Base-by-base conservation (phyloP, 495 filamentous ascomycete species). In the Aspergillus sclerotiicarbonarius region DNA sequence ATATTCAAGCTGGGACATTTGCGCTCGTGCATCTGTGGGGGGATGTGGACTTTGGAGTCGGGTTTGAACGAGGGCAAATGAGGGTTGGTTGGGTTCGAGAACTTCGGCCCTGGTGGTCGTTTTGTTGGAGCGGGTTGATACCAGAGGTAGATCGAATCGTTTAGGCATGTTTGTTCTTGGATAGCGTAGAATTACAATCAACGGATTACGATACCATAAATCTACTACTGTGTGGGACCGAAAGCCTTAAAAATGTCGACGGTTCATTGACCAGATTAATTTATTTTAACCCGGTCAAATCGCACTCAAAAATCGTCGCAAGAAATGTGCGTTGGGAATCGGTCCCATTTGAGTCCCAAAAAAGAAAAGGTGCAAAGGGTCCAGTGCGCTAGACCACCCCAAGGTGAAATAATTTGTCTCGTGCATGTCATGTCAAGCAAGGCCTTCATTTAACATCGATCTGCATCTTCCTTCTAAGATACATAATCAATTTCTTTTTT, bases 381-480 rank as follows among this genome's bases (percentile, higher is more conserved):
- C 25, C 5, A 5, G 25, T 25, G 2, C 33, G 8, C 33, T 37
- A 37, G 13, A 37, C 33, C 6, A 49, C 0, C 18, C 18, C 30
- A 12, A 50, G 45, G 8, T 20, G 51, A 35, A 31, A 44, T 25
- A 63, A 57, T 43, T 53, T 62, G 52, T 45, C 67, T 64, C 44
- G 51, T 51, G 66, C 63, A 68, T 71, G 68, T 75, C 72, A 75
- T 75, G 70, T 73, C 71, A 77, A 73, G 67, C 61, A 64, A 64
- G 64, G 57, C 47, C 61, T 68, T 69, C 66, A 66, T 69, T 69
- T 60, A 66, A 61, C 64, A 69, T 71, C 71, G 70, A 75, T 69
- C 69, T 74, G 75, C 75, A 77, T 74, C 73, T 63, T 67, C 66
- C 67, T 54, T 59, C 59, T 66, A 75, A 75, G 75, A 75, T 75